phyloP scores from a whole-genome alignment of 176 grass and related monocot species.

The Zizania latifolia region DNA sequence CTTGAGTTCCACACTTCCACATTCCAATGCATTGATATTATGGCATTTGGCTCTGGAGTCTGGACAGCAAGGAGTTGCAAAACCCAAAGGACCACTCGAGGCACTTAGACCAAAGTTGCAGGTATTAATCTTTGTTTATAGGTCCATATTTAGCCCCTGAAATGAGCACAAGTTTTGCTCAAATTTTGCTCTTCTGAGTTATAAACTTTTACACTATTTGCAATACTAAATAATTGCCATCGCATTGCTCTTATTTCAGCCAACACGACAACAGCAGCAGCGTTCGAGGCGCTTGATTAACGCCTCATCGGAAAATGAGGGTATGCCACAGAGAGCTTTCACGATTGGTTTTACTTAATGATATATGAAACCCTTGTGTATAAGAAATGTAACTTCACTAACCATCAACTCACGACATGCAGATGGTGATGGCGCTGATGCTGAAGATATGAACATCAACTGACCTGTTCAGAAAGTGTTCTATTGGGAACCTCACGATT shows the following conservation, averaged over 20 bases:
- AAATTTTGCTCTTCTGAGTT: not conserved
- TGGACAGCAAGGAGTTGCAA: constrained; percentile 78
- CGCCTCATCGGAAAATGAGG: constrained; percentile 62
- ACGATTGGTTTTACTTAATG: not conserved
- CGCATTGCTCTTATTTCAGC: constrained; percentile 42
- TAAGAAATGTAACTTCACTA: not conserved
- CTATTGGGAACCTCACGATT: not conserved
- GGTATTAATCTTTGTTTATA: constrained; percentile 27
- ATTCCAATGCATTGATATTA: not conserved
- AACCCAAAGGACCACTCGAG: constrained; percentile 88
- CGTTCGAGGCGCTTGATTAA: constrained; percentile 66
- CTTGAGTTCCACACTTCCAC: not conserved
- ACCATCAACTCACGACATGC: constrained; percentile 6
- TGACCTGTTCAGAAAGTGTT: constrained; percentile 26
- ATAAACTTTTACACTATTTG: not conserved
- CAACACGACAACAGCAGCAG: constrained; percentile 69
- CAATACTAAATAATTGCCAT: not conserved
- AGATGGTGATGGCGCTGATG: constrained; percentile 55
- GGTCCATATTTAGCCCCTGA: constrained; percentile 7
- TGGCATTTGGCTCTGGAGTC: constrained; percentile 9
- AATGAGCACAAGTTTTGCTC: not conserved
- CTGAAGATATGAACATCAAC: constrained; percentile 65
- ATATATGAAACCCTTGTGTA: not conserved
- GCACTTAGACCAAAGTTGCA: constrained; percentile 91
- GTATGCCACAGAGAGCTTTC: constrained; percentile 41